Base-by-base conservation (phyloP, 129 eudicot genomes). In the Heracleum sosnowskyi region DNA sequence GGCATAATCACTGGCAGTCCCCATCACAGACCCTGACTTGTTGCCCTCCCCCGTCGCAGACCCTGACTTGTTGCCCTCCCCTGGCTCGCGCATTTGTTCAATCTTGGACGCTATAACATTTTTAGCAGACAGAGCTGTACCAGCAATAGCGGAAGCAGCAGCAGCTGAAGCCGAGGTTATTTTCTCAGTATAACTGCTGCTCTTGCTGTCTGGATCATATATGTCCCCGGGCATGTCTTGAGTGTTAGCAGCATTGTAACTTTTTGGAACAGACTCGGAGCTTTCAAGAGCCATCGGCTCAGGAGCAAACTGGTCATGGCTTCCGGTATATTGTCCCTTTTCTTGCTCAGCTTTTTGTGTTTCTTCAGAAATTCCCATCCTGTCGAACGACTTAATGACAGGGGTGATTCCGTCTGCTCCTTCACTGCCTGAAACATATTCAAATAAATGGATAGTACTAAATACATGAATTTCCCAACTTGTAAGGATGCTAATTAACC, bases 221-320 rank as follows among this genome's bases (percentile, higher is more conserved):
- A 46, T 63, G 69, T 83, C 82, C 0, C 24, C 68, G 0, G 82
- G 75, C 53, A 18, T 6, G 36, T 76, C 76, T 35, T 47, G 31
- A 5, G 84, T 33, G 0, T 60, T 71, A 24, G 31, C 41, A 37
- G 79, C 34, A 37, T 51, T 20, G 7, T 33, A 55, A 11, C 71
- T 76, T 76, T 37, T 74, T 78, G 78, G 80, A 36, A 22, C 42
- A 4, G 81, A 26, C 15, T 77, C 81, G 5, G 76, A 45, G 17
- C 17, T 55, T 76, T n/a, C 35, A 0, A 11, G 53, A 16, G 17
- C 9, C 39, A 24, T 1, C 39, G 79, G 49, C 47, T 57, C 72
- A 2, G 79, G 84, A 34, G 84, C 47, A 46, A 84, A 83, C 69
- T 83, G 87, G 63, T 84, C 80, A 33, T 86, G 90, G 82, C 84